Evolutionary conservation across 1,284 basidiomycete genomes (phyloP).

Genomic region (Erythrobasidium hasegawianum): DNA sequence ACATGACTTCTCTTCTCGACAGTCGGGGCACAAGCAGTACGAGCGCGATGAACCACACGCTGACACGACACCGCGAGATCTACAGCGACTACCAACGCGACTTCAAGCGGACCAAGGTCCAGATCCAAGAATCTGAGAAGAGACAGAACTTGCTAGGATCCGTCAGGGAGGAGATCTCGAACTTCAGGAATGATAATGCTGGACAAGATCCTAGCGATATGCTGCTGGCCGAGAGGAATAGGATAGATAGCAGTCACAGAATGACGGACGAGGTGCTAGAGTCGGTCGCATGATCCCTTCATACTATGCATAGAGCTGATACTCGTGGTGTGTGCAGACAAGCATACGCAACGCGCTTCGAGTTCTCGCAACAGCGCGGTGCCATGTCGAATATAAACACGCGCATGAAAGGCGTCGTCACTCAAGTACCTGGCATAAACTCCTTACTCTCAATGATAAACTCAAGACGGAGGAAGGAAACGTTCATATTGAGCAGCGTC

Average conservation of each 20-base stretch:
- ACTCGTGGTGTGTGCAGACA: too few species aligned
- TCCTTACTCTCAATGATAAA: constrained; percentile 88
- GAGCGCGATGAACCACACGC: constrained; percentile 77
- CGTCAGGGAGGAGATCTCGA: constrained; percentile 90
- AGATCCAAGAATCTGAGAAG: constrained; percentile 77
- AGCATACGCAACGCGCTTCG: constrained; percentile 94
- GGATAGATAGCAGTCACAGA: constrained; percentile 84
- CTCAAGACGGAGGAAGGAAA: constrained; percentile 80
- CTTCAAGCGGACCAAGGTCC: constrained; percentile 73
- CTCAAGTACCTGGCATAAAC: constrained; percentile 88
- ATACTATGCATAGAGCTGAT: too few species aligned
- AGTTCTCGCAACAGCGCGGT: constrained; percentile 79
- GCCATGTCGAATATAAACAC: constrained; percentile 72
- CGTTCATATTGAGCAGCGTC: constrained; percentile 79
- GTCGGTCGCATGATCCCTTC: too few species aligned
- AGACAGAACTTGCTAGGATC: constrained; percentile 80
- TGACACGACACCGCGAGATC: constrained; percentile 85
- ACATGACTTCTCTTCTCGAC: constrained; percentile 63
- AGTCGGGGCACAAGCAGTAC: constrained; percentile 70
- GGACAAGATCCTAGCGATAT: constrained; percentile 79
- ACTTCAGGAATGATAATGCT: constrained; percentile 47
- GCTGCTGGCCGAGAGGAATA: constrained; percentile 76
- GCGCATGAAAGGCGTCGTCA: constrained; percentile 75
- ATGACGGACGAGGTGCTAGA: constrained; percentile 91
- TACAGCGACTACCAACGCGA: constrained; percentile 83